A percentile compares a stretch with the other conserved stretches of the same genome.
phyloP scores from a whole-genome alignment of 306 rosid genomes.

The Neltuma alba region DNA sequence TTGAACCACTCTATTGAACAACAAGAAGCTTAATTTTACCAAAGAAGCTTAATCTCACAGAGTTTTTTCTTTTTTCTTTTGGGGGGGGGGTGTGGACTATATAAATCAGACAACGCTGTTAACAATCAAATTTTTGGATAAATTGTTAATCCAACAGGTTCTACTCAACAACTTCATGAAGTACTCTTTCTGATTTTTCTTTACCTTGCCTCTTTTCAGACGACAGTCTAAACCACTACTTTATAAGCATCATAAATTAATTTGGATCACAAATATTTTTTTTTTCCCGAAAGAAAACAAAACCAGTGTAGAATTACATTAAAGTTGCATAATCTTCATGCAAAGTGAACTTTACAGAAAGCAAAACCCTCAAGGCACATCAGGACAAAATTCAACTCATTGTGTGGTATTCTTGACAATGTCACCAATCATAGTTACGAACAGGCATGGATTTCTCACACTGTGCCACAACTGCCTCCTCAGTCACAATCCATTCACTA shows the following conservation, averaged over 20 bases:
- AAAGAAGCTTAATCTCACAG: too few species aligned
- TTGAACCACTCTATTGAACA: too few species aligned
- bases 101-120: too few species aligned
- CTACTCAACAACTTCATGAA: too few species aligned
- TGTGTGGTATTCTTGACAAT: background rate
- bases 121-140: too few species aligned
- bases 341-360: background rate
- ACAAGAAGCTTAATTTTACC: too few species aligned
- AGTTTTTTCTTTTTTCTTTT: too few species aligned
- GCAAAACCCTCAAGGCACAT: conserved; percentile 4
- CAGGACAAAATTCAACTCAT: conserved; percentile 3
- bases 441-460: conserved; percentile 49
- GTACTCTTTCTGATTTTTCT: too few species aligned
- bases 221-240: too few species aligned
- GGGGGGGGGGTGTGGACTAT: too few species aligned
- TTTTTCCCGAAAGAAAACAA: background rate
- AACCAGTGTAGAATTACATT: background rate
- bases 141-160: too few species aligned
- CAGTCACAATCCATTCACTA: conserved; percentile 64
- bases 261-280: background rate
- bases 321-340: background rate
- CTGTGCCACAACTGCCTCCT: conserved; percentile 73
- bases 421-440: conserved; percentile 31
- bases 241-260: background rate
- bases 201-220: too few species aligned